These are phyloP conservation scores for Naganishia sp. DNA, from an alignment of 1,284 basidiomycete species.

Conservation along the genomic window DNA sequence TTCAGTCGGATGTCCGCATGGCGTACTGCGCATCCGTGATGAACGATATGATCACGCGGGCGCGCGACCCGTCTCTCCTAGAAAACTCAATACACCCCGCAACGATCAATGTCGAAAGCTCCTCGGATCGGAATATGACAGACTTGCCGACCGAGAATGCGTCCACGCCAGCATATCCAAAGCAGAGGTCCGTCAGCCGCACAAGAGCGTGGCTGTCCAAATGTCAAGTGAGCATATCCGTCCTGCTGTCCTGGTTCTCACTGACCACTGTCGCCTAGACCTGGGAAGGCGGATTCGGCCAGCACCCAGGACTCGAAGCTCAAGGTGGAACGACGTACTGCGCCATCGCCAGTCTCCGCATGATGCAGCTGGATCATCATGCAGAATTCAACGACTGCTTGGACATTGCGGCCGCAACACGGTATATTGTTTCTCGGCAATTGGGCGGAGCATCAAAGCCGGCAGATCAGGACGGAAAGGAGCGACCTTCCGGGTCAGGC, in stretches of 20 bases:
- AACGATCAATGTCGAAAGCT: too few relatives aligned
- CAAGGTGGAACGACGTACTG: constrained; percentile 95
- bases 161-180: too few relatives aligned
- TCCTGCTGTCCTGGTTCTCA: too few relatives aligned
- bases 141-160: too few relatives aligned
- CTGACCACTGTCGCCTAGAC: constrained; percentile 59
- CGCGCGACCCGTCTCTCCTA: neutral
- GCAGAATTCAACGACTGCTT: neutral
- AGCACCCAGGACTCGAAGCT: constrained; percentile 76
- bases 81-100: too few relatives aligned
- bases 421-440: constrained; percentile 77
- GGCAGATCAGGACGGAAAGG: neutral
- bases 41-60: constrained; percentile 58
- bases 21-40: constrained; percentile 86
- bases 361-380: constrained; percentile 44
- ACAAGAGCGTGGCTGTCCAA: constrained; percentile 66
- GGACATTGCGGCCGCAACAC: constrained; percentile 52
- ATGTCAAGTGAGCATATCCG: constrained; percentile 65
- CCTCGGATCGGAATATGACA: too few relatives aligned
- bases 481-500: constrained; percentile 52
- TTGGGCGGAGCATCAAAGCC: constrained; percentile 39
- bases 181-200: neutral
- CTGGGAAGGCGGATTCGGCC: constrained; percentile 90
- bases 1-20: constrained; percentile 62
- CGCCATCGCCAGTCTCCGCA: constrained; percentile 71